Evolutionary conservation across 2,329 filamentous ascomycete species (phyloP), one percentile per base, ranked within the genome.

Genomic region (Fusarium heterosporum): DNA sequence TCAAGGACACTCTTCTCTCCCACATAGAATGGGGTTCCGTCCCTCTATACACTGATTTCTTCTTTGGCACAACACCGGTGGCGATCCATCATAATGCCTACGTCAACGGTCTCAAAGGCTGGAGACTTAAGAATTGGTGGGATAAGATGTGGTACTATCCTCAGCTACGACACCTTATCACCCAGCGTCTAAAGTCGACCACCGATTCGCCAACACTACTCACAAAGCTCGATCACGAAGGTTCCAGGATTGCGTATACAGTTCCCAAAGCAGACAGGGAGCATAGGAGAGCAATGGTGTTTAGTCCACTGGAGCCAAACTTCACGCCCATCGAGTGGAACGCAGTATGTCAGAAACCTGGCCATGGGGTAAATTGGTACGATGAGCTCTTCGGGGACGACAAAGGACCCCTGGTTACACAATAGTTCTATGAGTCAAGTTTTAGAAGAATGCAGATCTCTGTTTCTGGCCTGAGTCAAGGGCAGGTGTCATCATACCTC

Each of bases 11-110:
- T 12, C 48, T 70, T 6, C 63, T 74, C 12, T 55, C 54, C 1
- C 52, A 55, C 4, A 45, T 72, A 8, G 39, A 70, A n/a, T 79
- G 78, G 78, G 73, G 70, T n/a, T 45, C 74, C 1, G 42, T 74
- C 4, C 72, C 76, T 3, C 73, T 79, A 1, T 79, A 78, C 70
- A 76, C 77, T 5, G 76, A 79, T 58, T 77, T 79, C 49, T 78
- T 72, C 70, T 77, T 78, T 17, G 78, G 78, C 29, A 70, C 70
- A 17, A 73, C 75, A 2, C 77, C 78, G 26, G 73, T 78, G 14
- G 78, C 75, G 10, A 77, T 79, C 45, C 77, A 79, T 50, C 78
- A 79, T 57, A 77, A 79, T 65, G 76, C 76, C n/a, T 77, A 77
- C 69, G 57, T 75, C 28, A 58, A 70, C 13, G 73, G 73, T 8